These are phyloP conservation scores for Coemansia sp. DNA, from an alignment of 192 early-diverging fungal species.

Conservation along the genomic window DNA sequence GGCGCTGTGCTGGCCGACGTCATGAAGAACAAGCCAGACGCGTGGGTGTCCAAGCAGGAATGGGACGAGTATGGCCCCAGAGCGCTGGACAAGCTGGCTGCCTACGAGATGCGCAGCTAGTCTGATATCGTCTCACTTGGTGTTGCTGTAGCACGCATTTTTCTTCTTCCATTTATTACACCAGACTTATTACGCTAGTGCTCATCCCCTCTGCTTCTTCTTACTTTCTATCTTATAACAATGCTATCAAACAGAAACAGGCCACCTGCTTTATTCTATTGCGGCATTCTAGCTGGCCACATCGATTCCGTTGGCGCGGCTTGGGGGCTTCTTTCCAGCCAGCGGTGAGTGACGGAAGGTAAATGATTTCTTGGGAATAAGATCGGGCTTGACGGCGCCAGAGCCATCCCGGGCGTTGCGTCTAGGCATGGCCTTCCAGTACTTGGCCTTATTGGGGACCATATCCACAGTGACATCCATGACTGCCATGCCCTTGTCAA, in stretches of 20 bases:
- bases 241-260: neutral
- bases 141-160: neutral
- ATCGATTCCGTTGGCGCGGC: conserved; percentile 26
- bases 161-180: neutral
- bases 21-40: conserved; percentile 84
- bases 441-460: conserved; percentile 23
- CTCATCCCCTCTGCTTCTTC: neutral
- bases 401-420: conserved; percentile 8
- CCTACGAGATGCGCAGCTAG: conserved; percentile 41
- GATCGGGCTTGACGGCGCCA: conserved; percentile 17
- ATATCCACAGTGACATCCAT: conserved; percentile 18
- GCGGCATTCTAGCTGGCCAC: conserved; percentile 7
- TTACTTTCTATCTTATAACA: neutral
- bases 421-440: conserved; percentile 11
- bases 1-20: conserved; percentile 95
- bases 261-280: neutral
- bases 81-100: conserved; percentile 61
- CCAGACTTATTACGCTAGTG: too few relatives aligned
- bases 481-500: conserved; percentile 13
- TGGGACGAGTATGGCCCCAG: conserved; percentile 87
- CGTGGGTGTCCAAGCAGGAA: conserved; percentile 94
- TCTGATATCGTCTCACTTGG: neutral
- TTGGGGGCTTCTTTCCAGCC: conserved; percentile 20
- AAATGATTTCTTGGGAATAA: conserved; percentile 20
- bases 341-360: conserved; percentile 24